Conservation (phyloP, 192 early-diverging fungal species). For the Entomortierella beljakovae region DNA sequence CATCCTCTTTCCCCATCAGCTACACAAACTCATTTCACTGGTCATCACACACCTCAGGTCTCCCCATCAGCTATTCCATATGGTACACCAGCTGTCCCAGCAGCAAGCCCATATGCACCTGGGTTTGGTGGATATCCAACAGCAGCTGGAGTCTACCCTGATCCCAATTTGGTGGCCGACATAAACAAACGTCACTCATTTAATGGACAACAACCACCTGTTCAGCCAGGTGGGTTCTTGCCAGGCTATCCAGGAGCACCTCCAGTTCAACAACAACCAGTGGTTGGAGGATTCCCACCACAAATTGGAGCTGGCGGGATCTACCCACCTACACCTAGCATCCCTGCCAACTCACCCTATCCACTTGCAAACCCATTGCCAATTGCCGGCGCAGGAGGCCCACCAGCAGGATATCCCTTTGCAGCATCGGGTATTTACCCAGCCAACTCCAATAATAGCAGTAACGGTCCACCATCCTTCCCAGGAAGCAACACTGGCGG, state of each 20-base stretch:
- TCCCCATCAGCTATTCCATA: conserved; percentile 32
- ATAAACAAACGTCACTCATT: conserved; percentile 39
- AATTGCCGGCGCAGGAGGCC: conserved; percentile 20
- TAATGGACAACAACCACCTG: conserved; percentile 20
- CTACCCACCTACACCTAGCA: conserved; percentile 21
- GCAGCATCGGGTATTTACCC: conserved; percentile 26
- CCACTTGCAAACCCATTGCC: conserved; percentile 25
- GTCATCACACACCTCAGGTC: conserved; percentile 40
- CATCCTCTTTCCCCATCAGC: conserved; percentile 33
- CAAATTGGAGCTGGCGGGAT: not conserved
- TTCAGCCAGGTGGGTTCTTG: conserved; percentile 28
- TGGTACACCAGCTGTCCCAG: conserved; percentile 10
- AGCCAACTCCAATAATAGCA: conserved; percentile 25
- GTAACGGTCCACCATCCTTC: not conserved
- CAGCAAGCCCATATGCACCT: conserved; percentile 25
- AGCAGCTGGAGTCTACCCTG: conserved; percentile 15
- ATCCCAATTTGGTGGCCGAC: conserved; percentile 27
- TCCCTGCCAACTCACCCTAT: conserved; percentile 24
- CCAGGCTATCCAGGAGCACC: conserved; percentile 20
- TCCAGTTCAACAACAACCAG: conserved; percentile 2
- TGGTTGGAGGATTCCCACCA: conserved; percentile 15
- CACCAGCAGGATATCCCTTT: conserved; percentile 38
- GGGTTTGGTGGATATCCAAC: conserved; percentile 22
- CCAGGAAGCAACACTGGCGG: conserved; percentile 3
- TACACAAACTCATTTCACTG: conserved; percentile 15